Conservation (phyloP, 2,329 filamentous ascomycete genomes). For the Penicillium sp. region DNA sequence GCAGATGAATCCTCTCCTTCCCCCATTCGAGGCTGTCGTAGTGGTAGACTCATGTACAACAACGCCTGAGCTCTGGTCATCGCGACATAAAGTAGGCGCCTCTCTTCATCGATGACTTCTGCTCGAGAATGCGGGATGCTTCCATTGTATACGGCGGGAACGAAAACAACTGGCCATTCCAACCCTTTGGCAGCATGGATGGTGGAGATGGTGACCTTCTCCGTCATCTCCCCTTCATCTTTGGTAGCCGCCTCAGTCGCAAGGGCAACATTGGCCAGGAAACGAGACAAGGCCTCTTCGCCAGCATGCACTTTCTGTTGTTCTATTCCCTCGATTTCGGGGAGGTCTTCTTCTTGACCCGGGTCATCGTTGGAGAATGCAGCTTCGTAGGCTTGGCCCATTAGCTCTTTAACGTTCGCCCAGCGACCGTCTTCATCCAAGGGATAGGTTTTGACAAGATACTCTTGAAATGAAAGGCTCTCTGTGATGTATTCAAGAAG, state of each 20-base stretch:
- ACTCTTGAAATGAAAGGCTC: constrained; percentile 71
- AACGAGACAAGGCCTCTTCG: constrained; percentile 69
- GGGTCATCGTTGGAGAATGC: constrained; percentile 54
- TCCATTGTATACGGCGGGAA: constrained; percentile 84
- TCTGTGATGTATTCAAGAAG: constrained; percentile 59
- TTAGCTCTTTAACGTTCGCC: constrained; percentile 88
- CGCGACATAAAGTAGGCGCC: constrained; percentile 86
- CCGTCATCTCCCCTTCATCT: constrained; percentile 49
- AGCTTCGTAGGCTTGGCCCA: constrained; percentile 75
- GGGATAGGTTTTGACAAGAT: constrained; percentile 67
- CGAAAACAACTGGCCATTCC: constrained; percentile 94
- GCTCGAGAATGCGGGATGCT: constrained; percentile 86
- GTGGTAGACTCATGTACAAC: constrained; percentile 79
- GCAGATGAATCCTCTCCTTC: constrained; percentile 56
- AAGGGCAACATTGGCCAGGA: constrained; percentile 88
- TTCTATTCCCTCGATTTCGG: constrained; percentile 68
- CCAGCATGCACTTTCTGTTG: constrained; percentile 55
- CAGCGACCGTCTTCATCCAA: constrained; percentile 77
- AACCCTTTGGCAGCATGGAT: constrained; percentile 95
- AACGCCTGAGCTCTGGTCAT: constrained; percentile 91
- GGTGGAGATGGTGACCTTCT: constrained; percentile 83
- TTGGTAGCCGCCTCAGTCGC: constrained; percentile 66
- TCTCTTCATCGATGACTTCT: constrained; percentile 83
- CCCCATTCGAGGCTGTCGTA: constrained; percentile 60
- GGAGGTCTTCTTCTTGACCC: constrained; percentile 52